phyloP scores from a whole-genome alignment of 495 filamentous ascomycete species.

The Entonaema liquescens region DNA sequence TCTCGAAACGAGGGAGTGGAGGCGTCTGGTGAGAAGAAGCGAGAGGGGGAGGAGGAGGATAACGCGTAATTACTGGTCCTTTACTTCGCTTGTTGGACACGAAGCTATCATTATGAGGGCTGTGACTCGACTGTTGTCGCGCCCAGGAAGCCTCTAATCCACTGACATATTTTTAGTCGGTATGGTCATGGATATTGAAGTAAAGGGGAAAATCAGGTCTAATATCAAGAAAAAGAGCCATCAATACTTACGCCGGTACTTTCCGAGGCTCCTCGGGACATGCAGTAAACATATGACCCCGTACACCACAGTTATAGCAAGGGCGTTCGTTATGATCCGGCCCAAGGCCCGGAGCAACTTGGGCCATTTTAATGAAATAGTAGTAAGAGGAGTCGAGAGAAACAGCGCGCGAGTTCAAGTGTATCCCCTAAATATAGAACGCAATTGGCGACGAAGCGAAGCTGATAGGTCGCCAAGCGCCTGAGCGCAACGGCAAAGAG shows the following conservation, averaged over 20 bases:
- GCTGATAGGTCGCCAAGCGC: conserved; percentile 10
- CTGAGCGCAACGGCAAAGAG: conserved; percentile 20
- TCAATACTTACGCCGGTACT: conserved; percentile 66
- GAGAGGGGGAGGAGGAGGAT: conserved; percentile 46
- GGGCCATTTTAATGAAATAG: conserved; percentile 41
- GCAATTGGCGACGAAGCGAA: not conserved
- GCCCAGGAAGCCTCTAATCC: conserved; percentile 52
- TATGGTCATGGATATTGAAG: not conserved
- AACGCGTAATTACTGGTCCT: conserved; percentile 55
- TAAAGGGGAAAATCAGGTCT: not conserved
- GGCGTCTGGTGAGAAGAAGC: conserved; percentile 34
- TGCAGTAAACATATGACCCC: conserved; percentile 58
- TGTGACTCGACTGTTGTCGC: conserved; percentile 50
- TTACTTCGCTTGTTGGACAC: conserved; percentile 46
- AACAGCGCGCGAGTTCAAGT: conserved; percentile 1
- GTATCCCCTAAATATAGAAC: not conserved
- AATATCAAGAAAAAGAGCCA: conserved; percentile 4
- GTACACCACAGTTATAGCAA: conserved; percentile 62
- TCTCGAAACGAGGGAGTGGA: conserved; percentile 37
- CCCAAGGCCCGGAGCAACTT: conserved; percentile 48
- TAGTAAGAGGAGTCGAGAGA: conserved; percentile 15
- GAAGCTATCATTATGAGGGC: conserved; percentile 44
- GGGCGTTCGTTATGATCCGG: conserved; percentile 46
- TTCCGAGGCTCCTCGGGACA: conserved; percentile 60
- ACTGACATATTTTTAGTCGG: conserved; percentile 43